Base-by-base conservation (phyloP, 164 flowering plant species). In the Aristolochia contorta region DNA sequence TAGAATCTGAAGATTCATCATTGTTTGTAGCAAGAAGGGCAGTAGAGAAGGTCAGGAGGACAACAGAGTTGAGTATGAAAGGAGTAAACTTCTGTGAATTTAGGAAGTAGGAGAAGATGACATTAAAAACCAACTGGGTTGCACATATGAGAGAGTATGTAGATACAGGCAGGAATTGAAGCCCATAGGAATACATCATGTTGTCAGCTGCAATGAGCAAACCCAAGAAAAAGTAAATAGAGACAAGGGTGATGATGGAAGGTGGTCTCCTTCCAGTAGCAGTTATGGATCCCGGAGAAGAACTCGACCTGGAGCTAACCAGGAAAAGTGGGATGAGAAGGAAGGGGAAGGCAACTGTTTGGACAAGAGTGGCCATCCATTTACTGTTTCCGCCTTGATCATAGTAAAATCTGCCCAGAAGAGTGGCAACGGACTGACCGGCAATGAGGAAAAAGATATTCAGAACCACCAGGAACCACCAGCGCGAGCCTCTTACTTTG, bases 391-490 rank as follows among this genome's bases (percentile, higher is more conserved):
- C 78, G 8, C 75, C 75, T 43, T 71, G 55, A 55, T 65, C 68
- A 43, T 54, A 75, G 56, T 75, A 75, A 49, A 71, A 56, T n/a
- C 72, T 61, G 20, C 73, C 72, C 16, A 75, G 57, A 16, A 75
- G 75, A 30, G 65, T 66, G 19, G 65, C 68, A 0, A 54, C 57
- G 25, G 73, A 16, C 49, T 67, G 69, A 15, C 77, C 74, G n/a
- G 45, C 14, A 27, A 83, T 62, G 41, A 80, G 56, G 18, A 74
- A 67, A 55, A 65, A 1, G 3, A 60, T 57, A 62, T 74, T 69
- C 3, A 78, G 14, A 22, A 65, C 65, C 25, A 79, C 66, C 12
- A 69, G 19, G 24, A 83, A 50, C 81, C 83, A 76, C 81, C 80
- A 57, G 16, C 58, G 54, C 49, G 55, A 64, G 18, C 46, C 56